Conservation (phyloP, 495 filamentous ascomycete species). For the Opeltia flavorubescens region DNA sequence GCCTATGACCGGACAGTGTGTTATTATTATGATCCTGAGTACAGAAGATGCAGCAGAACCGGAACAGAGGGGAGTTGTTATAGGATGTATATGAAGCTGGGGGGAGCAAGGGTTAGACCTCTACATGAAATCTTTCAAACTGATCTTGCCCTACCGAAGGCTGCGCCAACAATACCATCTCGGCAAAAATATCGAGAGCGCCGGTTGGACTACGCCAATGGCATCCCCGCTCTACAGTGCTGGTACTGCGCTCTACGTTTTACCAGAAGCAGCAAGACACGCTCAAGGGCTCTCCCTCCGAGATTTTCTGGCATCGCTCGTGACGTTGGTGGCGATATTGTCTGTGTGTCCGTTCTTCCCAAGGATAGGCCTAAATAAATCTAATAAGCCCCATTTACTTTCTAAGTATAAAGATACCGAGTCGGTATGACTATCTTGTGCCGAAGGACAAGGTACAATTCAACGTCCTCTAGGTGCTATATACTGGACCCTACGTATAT, state of each 20-base stretch:
- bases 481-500: background rate
- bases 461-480: background rate
- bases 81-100: conserved; percentile 3
- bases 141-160: background rate
- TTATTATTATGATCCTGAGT: background rate
- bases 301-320: conserved; percentile 1
- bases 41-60: conserved; percentile 13
- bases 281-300: conserved; percentile 2
- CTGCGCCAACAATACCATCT: background rate
- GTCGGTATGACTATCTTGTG: background rate
- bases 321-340: background rate
- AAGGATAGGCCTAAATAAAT: conserved; percentile 1
- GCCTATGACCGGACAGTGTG: background rate
- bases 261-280: conserved; percentile 3
- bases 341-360: background rate
- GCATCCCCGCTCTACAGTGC: conserved; percentile 1
- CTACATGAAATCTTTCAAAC: conserved; percentile 6
- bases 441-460: background rate
- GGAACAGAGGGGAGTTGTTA: conserved; percentile 5
- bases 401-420: background rate
- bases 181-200: background rate
- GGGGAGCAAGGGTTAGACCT: conserved; percentile 19
- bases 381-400: background rate
- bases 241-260: conserved; percentile 2
- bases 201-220: background rate